Conservation (phyloP, 768 basidiomycete genomes). For the Tephrocybe sp. region DNA sequence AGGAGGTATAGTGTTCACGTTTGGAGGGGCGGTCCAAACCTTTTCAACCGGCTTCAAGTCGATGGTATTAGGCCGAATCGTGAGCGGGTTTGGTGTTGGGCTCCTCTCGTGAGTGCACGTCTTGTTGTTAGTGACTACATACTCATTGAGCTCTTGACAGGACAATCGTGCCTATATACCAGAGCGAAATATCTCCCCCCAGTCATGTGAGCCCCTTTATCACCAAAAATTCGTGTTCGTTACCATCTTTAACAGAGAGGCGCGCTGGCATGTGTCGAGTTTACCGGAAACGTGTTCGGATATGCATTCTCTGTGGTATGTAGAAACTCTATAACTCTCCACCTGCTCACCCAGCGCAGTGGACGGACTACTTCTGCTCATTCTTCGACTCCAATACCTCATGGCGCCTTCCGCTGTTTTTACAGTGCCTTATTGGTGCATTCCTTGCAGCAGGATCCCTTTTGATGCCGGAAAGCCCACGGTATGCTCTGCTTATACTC, state of each 20-base stretch:
- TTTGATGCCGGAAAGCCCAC: slow-evolving; percentile 82
- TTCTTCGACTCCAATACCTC: slow-evolving; percentile 77
- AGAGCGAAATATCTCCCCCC: slow-evolving; percentile 90
- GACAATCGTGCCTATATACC: slow-evolving; percentile 86
- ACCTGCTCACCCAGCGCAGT: slow-evolving; percentile 39
- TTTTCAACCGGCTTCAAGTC: slow-evolving; percentile 74
- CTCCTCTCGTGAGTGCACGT: slow-evolving; percentile 74
- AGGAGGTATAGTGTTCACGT: slow-evolving; percentile 81
- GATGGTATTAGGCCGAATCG: slow-evolving; percentile 83
- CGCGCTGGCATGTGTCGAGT: slow-evolving; percentile 87
- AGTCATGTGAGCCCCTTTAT: slow-evolving; percentile 52
- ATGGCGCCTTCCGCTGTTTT: slow-evolving; percentile 81
- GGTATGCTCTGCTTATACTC: slow-evolving; percentile 35
- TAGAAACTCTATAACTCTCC: slow-evolving; percentile 5
- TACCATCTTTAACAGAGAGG: slow-evolving; percentile 55
- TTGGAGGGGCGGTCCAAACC: slow-evolving; percentile 87
- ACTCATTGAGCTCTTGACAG: slow-evolving; percentile 31
- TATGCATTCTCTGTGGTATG: slow-evolving; percentile 83
- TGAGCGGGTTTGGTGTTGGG: slow-evolving; percentile 90
- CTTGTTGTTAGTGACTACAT: not conserved
- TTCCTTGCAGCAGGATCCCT: slow-evolving; percentile 78
- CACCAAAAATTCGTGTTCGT: not conserved
- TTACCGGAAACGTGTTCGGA: slow-evolving; percentile 84
- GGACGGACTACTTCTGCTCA: slow-evolving; percentile 90
- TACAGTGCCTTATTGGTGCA: slow-evolving; percentile 81